phyloP scores from a whole-genome alignment of 116 monocot genomes.

The Zostera marina region DNA sequence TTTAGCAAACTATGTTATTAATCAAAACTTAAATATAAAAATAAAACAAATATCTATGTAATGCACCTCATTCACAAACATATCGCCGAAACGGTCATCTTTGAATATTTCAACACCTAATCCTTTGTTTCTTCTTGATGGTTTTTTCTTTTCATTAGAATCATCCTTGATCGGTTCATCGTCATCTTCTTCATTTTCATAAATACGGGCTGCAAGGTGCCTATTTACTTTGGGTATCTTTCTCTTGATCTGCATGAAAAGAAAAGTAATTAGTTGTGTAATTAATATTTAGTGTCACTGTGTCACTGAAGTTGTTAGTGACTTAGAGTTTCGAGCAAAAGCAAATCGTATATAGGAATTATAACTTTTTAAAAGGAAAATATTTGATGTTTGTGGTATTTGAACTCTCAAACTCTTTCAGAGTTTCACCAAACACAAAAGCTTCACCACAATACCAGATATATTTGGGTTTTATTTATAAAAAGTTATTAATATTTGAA shows the following conservation, averaged over 20 bases:
- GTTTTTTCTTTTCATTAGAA: conserved; percentile 34
- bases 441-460: too few relatives aligned
- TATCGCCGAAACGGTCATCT: conserved; percentile 56
- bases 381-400: too few relatives aligned
- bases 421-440: too few relatives aligned
- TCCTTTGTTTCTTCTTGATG: conserved; percentile 52
- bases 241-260: conserved; percentile 42
- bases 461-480: too few relatives aligned
- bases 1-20: too few relatives aligned
- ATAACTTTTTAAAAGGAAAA: too few relatives aligned
- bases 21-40: not conserved
- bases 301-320: too few relatives aligned
- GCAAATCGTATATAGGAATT: too few relatives aligned
- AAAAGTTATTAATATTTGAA: too few relatives aligned
- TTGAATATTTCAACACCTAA: conserved; percentile 36
- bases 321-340: too few relatives aligned
- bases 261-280: not conserved
- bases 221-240: conserved; percentile 82
- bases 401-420: too few relatives aligned
- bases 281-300: too few relatives aligned
- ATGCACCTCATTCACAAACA: conserved; percentile 69
- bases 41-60: not conserved
- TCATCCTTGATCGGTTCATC: conserved; percentile 34
- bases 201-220: conserved; percentile 40
- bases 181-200: conserved; percentile 44